Percentiles rank a stretch among this genome's conserved stretches.
These are phyloP conservation scores for Eleusine coracana DNA, from an alignment of 176 grass and related monocot species.

Conservation along the genomic window DNA sequence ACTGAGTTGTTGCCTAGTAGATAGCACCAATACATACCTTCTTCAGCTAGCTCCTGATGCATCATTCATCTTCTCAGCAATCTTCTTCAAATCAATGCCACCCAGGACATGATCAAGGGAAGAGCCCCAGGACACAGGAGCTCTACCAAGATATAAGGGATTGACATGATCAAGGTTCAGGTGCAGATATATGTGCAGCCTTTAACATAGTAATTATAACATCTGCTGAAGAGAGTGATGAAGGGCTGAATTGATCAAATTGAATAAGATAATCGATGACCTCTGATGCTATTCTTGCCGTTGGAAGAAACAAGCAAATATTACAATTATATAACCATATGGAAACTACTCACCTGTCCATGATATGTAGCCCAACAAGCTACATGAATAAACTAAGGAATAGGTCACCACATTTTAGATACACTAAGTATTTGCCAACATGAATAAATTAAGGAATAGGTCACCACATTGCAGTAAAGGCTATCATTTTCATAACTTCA, in stretches of 20 bases:
- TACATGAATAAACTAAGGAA: too few species aligned
- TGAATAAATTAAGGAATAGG: too few species aligned
- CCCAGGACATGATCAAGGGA: background rate
- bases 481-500: too few species aligned
- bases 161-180: conserved; percentile 3
- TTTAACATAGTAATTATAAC: conserved; percentile 37
- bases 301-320: too few species aligned
- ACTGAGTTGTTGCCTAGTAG: background rate
- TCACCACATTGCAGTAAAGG: too few species aligned
- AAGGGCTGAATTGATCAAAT: conserved; percentile 19
- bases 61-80: background rate
- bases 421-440: too few species aligned
- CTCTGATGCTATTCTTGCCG: too few species aligned
- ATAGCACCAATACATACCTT: conserved; percentile 50
- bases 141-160: background rate
- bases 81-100: too few species aligned
- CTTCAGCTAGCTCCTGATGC: conserved; percentile 71
- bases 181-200: conserved; percentile 2
- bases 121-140: background rate
- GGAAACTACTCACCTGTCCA: too few species aligned
- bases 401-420: too few species aligned
- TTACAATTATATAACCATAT: too few species aligned
- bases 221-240: background rate
- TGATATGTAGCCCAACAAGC: too few species aligned
- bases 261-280: background rate